A percentile compares a stretch with the other conserved stretches of the same genome.
Conservation (phyloP, 352 stramenopile genomes). For the Nothophytophthora sp. region DNA sequence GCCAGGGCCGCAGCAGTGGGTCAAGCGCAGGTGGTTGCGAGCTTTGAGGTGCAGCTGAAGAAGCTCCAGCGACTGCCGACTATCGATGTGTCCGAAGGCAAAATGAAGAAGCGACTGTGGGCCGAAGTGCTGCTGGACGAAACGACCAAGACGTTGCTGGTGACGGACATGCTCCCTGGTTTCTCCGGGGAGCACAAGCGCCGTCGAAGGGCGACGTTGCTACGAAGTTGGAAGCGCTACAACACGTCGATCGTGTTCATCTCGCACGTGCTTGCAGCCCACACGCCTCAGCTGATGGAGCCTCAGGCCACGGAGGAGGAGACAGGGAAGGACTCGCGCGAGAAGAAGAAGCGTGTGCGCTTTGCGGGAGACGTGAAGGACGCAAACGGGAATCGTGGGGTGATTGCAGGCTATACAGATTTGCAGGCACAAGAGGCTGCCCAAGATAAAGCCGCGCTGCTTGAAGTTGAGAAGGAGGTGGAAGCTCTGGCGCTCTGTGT, state of each 20-base stretch:
- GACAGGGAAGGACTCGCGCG: conserved; percentile 11
- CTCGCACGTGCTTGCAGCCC: conserved; percentile 45
- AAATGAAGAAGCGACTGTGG: conserved; percentile 66
- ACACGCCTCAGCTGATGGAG: conserved; percentile 14
- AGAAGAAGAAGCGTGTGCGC: conserved; percentile 67
- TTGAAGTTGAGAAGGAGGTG: conserved; percentile 23
- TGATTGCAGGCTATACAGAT: neutral
- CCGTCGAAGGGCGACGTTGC: conserved; percentile 59
- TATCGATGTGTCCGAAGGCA: conserved; percentile 73
- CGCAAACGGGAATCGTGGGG: conserved; percentile 10
- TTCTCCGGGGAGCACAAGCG: conserved; percentile 71
- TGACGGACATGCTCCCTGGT: conserved; percentile 82
- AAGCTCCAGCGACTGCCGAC: conserved; percentile 80
- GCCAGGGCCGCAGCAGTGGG: conserved; percentile 19
- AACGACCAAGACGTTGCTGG: conserved; percentile 76
- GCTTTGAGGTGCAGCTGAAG: conserved; percentile 82
- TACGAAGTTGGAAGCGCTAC: conserved; percentile 82
- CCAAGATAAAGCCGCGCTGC: neutral
- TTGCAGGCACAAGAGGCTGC: conserved; percentile 1
- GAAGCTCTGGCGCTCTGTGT: conserved; percentile 41
- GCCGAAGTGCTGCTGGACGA: conserved; percentile 81
- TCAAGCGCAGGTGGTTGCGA: conserved; percentile 52
- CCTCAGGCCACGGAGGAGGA: conserved; percentile 13
- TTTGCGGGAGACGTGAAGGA: conserved; percentile 42
- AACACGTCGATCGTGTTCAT: conserved; percentile 71